These are phyloP conservation scores for Daphne laureola DNA, from an alignment of 441 rosid species.

Conservation along the genomic window DNA sequence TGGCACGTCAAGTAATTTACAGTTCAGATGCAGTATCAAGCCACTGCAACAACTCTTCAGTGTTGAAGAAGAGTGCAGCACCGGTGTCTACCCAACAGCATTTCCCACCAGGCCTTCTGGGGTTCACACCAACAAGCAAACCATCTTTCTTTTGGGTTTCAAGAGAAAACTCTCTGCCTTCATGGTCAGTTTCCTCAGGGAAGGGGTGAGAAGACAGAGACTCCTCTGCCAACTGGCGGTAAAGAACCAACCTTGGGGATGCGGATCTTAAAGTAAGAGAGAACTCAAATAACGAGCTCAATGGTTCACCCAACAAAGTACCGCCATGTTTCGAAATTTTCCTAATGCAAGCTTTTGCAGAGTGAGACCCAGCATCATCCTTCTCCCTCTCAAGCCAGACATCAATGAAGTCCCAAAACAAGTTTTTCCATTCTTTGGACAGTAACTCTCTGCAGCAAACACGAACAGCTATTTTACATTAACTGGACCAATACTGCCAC, in stretches of 20 bases:
- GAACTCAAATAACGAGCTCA: constrained; percentile 76
- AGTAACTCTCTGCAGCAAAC: constrained; percentile 61
- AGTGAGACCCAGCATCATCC: constrained; percentile 37
- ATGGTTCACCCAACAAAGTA: constrained; percentile 44
- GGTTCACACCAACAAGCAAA: constrained; percentile 52
- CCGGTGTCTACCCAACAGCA: constrained; percentile 99
- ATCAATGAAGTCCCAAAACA: constrained; percentile 86
- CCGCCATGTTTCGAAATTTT: constrained; percentile 52
- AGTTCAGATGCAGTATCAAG: constrained; percentile 34
- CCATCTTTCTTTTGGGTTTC: constrained; percentile 34
- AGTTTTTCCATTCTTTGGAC: constrained; percentile 72
- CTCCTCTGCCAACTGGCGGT: constrained; percentile 88
- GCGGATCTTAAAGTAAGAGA: constrained; percentile 88
- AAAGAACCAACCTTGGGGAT: constrained; percentile 87
- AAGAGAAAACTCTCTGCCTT: constrained; percentile 21
- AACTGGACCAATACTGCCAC: too few species aligned
- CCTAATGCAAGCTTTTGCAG: constrained; percentile 77
- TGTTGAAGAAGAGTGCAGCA: constrained; percentile 66
- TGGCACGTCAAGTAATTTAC: constrained; percentile 32
- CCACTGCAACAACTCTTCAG: constrained; percentile 60
- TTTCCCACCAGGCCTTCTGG: constrained; percentile 50
- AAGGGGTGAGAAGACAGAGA: constrained; percentile 91
- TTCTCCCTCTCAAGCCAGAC: constrained; percentile 56
- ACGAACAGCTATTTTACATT: neutral
- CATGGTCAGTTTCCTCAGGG: constrained; percentile 42